Conservation (phyloP, 1,284 basidiomycete genomes). For the Malassezia cuniculi region DNA sequence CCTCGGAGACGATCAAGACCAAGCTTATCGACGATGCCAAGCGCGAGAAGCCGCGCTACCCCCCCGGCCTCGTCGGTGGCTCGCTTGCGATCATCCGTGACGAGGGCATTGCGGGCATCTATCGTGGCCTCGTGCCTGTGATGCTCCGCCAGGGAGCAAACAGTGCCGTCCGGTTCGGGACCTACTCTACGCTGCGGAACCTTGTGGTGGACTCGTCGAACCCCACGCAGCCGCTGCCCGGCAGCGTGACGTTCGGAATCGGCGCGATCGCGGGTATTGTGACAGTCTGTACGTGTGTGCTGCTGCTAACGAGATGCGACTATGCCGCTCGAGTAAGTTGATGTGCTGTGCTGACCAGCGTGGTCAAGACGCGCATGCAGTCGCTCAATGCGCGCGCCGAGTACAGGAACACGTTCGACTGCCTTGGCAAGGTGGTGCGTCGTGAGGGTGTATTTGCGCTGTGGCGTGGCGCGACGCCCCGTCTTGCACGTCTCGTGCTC, state of each 20-base stretch:
- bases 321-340: slow-evolving; percentile 37
- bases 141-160: slow-evolving; percentile 97
- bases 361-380: slow-evolving; percentile 97
- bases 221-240: slow-evolving; percentile 72
- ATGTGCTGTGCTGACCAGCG: slow-evolving; percentile 47
- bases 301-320: slow-evolving; percentile 18
- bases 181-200: slow-evolving; percentile 74
- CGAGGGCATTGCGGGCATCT: slow-evolving; percentile 67
- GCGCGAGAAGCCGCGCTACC: slow-evolving; percentile 65
- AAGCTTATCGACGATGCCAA: slow-evolving; percentile 93
- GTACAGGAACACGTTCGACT: slow-evolving; percentile 86
- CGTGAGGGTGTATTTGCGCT: slow-evolving; percentile 73
- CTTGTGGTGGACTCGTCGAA: slow-evolving; percentile 69
- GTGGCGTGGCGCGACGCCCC: slow-evolving; percentile 78
- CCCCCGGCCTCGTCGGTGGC: slow-evolving; percentile 71
- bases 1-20: slow-evolving; percentile 99
- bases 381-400: slow-evolving; percentile 66
- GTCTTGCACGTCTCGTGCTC: slow-evolving; percentile 50
- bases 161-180: slow-evolving; percentile 90
- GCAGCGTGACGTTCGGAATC: slow-evolving; percentile 80
- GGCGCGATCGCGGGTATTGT: slow-evolving; percentile 85
- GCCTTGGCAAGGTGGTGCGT: slow-evolving; percentile 49
- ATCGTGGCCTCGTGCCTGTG: slow-evolving; percentile 84
- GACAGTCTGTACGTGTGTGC: slow-evolving; percentile 60
- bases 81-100: slow-evolving; percentile 66